Evolutionary conservation across 2,329 filamentous ascomycete genomes (phyloP), one percentile per base, ranked within the genome.

Genomic region (Cadophora gregata): DNA sequence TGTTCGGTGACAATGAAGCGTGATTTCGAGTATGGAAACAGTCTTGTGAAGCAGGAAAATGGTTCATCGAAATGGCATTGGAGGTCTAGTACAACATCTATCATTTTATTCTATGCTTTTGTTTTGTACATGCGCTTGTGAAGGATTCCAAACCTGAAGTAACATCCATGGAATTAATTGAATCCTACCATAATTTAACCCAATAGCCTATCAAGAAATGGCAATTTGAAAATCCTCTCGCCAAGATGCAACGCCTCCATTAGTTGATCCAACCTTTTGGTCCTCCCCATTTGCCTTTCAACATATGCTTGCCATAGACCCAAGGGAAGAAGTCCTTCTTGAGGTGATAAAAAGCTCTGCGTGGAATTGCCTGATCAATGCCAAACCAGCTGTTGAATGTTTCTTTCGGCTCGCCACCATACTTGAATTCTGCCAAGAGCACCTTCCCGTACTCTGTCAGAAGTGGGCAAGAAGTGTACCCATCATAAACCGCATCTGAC

Each of bases 261-360:
- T n/a, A 66, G 4, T 48, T 62, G 64, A 66, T 66, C 14, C 25
- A 66, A 24, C 97, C 93, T 9, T 79, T 76, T 0, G 89, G 63
- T 14, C 87, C 87, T 25, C 80, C 86, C 87, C 87, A 89, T 8
- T 80, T 85, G 6, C 87, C 87, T 78, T 86, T 88, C 7, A 89
- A 82, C 82, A 88, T 84, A 45, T 81, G 82, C 45, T 85, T 82
- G 62, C 81, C 83, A 77, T 89, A 89, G 2, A 90, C 87, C 87
- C 87, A 89, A 0, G 87, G 87, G 77, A 90, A 90, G 72, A 90
- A 90, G 73, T 89, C 83, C 78, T 87, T 89, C 80, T 90, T 90
- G 53, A 90, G 71, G 71, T 88, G 79, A 70, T 87, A 90, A 73
- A 90, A 90, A 0, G 83, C 79, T 3, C 83, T 81, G 3, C 86